Evolutionary conservation across 2,329 filamentous ascomycete genomes (phyloP).

Genomic region (Ophiosphaerella narmari): DNA sequence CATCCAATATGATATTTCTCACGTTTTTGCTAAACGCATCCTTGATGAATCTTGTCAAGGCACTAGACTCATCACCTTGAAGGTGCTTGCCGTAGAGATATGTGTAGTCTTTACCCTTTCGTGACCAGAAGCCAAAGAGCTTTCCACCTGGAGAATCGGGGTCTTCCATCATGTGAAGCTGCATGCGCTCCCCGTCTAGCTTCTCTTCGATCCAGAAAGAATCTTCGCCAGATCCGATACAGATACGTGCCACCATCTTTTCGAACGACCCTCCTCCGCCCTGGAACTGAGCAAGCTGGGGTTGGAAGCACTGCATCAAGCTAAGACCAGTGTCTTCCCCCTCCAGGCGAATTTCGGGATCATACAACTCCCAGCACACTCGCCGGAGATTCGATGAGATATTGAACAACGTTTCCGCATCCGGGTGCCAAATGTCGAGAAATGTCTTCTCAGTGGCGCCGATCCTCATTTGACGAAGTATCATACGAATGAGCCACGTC

Average conservation of each 20-base stretch:
- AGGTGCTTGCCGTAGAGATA: conserved; percentile 86
- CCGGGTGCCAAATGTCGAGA: conserved; percentile 67
- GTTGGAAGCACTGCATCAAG: conserved; percentile 95
- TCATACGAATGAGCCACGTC: conserved; percentile 92
- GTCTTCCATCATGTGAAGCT: conserved; percentile 87
- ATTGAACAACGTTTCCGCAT: conserved; percentile 68
- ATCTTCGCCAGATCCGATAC: conserved; percentile 68
- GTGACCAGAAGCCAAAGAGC: conserved; percentile 86
- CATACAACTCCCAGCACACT: conserved; percentile 91
- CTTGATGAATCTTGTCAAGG: conserved; percentile 78
- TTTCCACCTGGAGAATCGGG: conserved; percentile 68
- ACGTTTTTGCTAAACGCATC: conserved; percentile 78
- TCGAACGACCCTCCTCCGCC: conserved; percentile 71
- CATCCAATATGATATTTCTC: conserved; percentile 86
- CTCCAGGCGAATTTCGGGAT: conserved; percentile 73
- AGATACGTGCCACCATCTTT: conserved; percentile 73
- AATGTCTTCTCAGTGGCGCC: conserved; percentile 87
- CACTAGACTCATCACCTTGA: conserved; percentile 69
- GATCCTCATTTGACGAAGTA: conserved; percentile 78
- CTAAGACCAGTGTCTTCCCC: conserved; percentile 74
- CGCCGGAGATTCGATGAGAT: conserved; percentile 87
- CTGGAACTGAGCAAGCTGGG: conserved; percentile 91
- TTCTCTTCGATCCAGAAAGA: conserved; percentile 99
- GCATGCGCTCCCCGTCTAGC: conserved; percentile 94
- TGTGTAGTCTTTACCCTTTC: conserved; percentile 95